Evolutionary conservation across 805 yeast genomes (phyloP), one percentile per base, ranked within the genome.

Genomic region (Candida pseudoglaebosa): DNA sequence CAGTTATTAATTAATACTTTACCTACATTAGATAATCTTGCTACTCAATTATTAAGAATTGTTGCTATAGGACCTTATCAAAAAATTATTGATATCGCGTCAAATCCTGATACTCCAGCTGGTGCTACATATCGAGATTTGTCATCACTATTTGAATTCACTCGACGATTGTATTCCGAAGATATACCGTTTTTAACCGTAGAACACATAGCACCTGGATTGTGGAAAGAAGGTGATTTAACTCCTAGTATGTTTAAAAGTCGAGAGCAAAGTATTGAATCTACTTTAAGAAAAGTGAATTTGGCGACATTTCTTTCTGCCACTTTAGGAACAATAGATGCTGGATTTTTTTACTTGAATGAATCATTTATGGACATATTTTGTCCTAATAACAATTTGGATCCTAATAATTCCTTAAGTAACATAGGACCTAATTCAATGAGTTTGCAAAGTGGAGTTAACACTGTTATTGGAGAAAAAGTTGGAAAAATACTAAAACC

Each of bases 231-330:
- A 46, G 81, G 80, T n/a, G 70, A 70, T 5, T 61, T 70, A 6
- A 74, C 84, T 0, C 85, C 87, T 0, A 52, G 66, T 19, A 68
- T 80, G 54, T 66, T 82, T 47, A 68, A 71, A 45, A 79, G 77
- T 37, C 73, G 79, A 42, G 87, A 80, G 48, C 82, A 78, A 44
- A 71, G 78, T 36, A 64, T 79, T 40, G 77, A 73, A 55, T 70
- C 78, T 28, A 80, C 93, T 0, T 59, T 91, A 24, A 78, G 95
- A 42, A 85, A 91, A 49, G 85, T 89, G 1, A 93, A 93, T 51
- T 62, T 93, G 46, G 86, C 96, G 0, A 88, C 96, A 0, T 93
- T 88, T 54, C 65, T 89, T 29, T 75, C 89, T n/a, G 93, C 96
- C 0, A 78, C 93, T 1, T 70, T 90, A 42, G 95, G 96, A 34